These are phyloP conservation scores for Comarum palustre DNA, from an alignment of 306 rosid genomes.

Conservation along the genomic window DNA sequence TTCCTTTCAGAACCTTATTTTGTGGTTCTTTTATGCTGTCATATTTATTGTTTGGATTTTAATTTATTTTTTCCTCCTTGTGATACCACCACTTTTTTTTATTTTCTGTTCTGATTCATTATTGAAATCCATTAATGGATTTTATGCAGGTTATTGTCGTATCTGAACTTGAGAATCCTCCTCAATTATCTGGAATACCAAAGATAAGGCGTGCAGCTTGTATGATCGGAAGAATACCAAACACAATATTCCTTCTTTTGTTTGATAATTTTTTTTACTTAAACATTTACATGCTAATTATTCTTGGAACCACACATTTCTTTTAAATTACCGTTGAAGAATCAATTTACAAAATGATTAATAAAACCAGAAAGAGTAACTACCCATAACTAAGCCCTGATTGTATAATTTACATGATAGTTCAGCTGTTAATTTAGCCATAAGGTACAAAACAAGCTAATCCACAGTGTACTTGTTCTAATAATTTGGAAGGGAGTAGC, in stretches of 20 bases:
- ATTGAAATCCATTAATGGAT: not conserved
- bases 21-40: slow-evolving; percentile 7
- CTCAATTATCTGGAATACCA: not conserved
- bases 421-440: slow-evolving; percentile 10
- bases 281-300: no score
- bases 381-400: no score
- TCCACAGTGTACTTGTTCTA: not conserved
- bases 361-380: no score
- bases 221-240: no score
- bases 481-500: not conserved
- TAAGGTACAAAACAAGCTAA: not conserved
- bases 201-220: no score
- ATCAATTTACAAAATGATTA: no score
- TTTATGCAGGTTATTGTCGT: not conserved
- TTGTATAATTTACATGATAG: no score
- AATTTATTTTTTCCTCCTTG: not conserved
- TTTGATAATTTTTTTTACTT: no score
- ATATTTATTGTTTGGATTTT: not conserved
- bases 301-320: no score
- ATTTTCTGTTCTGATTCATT: not conserved
- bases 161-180: not conserved
- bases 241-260: no score
- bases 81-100: not conserved
- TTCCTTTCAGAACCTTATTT: not conserved
- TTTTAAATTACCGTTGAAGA: no score